Base-by-base conservation (phyloP, 2,329 filamentous ascomycete species). In the Hypoxylon sp. region DNA sequence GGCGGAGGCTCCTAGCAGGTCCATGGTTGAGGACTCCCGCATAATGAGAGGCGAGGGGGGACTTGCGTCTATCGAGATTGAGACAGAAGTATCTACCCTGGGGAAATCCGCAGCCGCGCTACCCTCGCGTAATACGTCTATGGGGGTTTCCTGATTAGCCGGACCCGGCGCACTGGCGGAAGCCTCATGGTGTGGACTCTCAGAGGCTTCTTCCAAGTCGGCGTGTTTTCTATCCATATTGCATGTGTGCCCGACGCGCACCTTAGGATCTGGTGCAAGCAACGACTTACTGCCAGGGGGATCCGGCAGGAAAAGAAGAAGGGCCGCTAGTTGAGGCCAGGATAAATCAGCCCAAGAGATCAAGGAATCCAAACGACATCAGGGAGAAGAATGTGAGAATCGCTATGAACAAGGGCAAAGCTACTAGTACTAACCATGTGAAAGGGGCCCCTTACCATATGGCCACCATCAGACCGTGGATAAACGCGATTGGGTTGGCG, bases 401-500 rank as follows among this genome's bases (percentile, higher is more conserved):
- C 11, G 38, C 56, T 53, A 56, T 42, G 56, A 61, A 64, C 55
- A 60, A 20, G 61, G 50, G 55, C 40, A 53, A 54, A 53, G 45
- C 61, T 64, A 61, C 58, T 61, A 59, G 61, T 68, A 61, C 55
- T 64, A 53, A 46, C 50, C 51, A 64, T 67, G 58, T 65, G 65
- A 62, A 58, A 66, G 58, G 51, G 30, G 52, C 32, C 32, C 24
- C 61, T 33, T 60, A 62, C 46, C 26, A 63, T 54, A 59, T 55
- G 63, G 54, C 49, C 36, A 58, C 45, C 32, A 33, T 40, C 59
- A 59, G 50, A 50, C 52, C 64, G 42, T 70, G 71, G 69, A 67
- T 72, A 73, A 74, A 74, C 70, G 69, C 62, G 52, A 65, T 57
- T 55, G 53, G 53, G 58, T 38, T 60, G 40, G 55, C 73, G 73